Percentiles rank a stretch among this genome's conserved stretches.
Conservation (phyloP, 805 yeast genomes). For the Metschnikowia drakensbergensis region DNA sequence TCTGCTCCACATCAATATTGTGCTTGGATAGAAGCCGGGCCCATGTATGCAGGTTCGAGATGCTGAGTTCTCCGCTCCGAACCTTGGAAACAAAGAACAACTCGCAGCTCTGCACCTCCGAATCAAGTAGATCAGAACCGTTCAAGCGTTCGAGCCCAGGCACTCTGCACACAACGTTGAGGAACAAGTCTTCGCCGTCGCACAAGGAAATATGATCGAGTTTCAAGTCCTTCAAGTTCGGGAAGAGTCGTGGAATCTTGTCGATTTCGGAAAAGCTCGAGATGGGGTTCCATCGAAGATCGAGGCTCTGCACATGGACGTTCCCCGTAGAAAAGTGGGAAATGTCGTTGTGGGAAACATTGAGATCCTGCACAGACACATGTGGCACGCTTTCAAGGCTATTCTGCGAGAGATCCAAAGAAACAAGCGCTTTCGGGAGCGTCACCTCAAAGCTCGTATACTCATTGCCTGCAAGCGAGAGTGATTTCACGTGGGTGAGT, state of each 20-base stretch:
- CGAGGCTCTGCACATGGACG: conserved; percentile 27
- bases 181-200: conserved; percentile 27
- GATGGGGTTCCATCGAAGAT: conserved; percentile 51
- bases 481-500: conserved; percentile 37
- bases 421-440: conserved; percentile 1
- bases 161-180: conserved; percentile 45
- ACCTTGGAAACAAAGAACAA: conserved; percentile 59
- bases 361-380: neutral
- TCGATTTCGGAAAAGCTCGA: conserved; percentile 49
- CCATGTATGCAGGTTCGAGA: conserved; percentile 39
- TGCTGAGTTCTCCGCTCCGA: conserved; percentile 20
- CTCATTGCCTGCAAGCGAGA: conserved; percentile 36
- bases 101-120: conserved; percentile 62
- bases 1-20: conserved; percentile 15
- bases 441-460: conserved; percentile 12
- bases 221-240: conserved; percentile 43
- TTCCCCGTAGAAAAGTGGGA: neutral
- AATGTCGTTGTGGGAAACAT: conserved; percentile 8
- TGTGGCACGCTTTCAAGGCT: conserved; percentile 17
- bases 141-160: conserved; percentile 36
- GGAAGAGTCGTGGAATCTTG: conserved; percentile 31
- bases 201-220: conserved; percentile 29
- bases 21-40: conserved; percentile 34
- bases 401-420: conserved; percentile 41
- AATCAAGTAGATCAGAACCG: conserved; percentile 48